phyloP scores from a whole-genome alignment of 306 rosid genomes.

The Cicer yamashitae region DNA sequence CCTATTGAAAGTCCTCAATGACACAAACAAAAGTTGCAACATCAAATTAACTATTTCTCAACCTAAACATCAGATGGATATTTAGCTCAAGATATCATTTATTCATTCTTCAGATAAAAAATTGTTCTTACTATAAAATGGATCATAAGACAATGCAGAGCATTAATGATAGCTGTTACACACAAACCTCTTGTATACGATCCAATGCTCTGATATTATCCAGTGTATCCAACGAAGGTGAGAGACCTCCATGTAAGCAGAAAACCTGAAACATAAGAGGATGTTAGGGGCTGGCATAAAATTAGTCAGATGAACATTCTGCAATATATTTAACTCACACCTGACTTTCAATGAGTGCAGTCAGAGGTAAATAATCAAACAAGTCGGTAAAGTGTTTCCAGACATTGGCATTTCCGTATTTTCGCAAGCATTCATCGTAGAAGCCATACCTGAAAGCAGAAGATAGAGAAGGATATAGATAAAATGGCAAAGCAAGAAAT shows the following conservation, averaged over 20 bases:
- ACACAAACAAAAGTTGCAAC: slow-evolving; percentile 26
- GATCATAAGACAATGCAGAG: slow-evolving; percentile 25
- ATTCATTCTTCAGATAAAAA: slow-evolving; percentile 12
- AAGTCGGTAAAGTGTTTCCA: slow-evolving; percentile 93
- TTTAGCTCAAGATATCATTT: slow-evolving; percentile 16
- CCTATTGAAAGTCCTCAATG: neutral
- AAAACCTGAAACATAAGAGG: slow-evolving; percentile 63
- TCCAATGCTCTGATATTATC: slow-evolving; percentile 93
- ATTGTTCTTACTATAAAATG: slow-evolving; percentile 15
- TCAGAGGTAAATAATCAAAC: slow-evolving; percentile 94
- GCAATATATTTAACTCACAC: slow-evolving; percentile 55
- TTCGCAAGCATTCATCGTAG: slow-evolving; percentile 97
- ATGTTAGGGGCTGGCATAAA: slow-evolving; percentile 47
- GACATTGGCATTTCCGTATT: slow-evolving; percentile 97
- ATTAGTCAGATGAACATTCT: slow-evolving; percentile 31
- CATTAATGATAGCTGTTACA: slow-evolving; percentile 33
- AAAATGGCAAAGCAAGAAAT: slow-evolving; percentile 26
- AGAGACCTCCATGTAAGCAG: slow-evolving; percentile 99
- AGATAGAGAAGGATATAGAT: slow-evolving; percentile 37
- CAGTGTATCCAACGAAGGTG: slow-evolving; percentile 95
- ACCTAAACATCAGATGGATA: neutral
- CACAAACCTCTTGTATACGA: slow-evolving; percentile 89
- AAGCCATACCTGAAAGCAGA: slow-evolving; percentile 86
- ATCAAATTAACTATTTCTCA: slow-evolving; percentile 37
- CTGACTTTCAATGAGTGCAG: slow-evolving; percentile 99